A percentile compares a stretch with the other conserved stretches of the same genome.
Conservation (phyloP, 176 grass and related monocot species). For the Dactylis glomerata region DNA sequence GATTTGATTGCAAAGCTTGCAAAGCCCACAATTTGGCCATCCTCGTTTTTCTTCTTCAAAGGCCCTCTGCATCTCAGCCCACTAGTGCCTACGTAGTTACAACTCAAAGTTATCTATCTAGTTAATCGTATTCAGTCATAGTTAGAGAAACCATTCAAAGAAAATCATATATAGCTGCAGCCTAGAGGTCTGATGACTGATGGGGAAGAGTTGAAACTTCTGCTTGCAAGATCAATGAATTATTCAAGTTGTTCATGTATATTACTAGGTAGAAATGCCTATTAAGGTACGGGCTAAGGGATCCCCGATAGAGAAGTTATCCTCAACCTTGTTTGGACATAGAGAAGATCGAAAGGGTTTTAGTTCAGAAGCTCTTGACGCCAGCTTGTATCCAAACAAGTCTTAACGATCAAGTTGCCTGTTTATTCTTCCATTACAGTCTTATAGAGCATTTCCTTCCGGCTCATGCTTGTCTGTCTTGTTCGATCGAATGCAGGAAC, state of each 20-base stretch:
- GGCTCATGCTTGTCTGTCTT: neutral
- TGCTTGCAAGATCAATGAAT: neutral
- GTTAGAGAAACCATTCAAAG: neutral
- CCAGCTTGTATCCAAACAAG: neutral
- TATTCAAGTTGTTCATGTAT: neutral
- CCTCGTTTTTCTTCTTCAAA: neutral
- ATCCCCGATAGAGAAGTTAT: neutral
- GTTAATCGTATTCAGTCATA: neutral
- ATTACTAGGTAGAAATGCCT: neutral
- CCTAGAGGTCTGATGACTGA: neutral
- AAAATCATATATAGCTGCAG: neutral
- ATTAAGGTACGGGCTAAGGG: neutral
- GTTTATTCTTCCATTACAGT: neutral
- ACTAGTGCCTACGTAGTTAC: neutral
- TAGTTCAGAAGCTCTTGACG: neutral
- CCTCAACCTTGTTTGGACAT: neutral
- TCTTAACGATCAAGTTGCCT: neutral
- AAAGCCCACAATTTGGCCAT: no score
- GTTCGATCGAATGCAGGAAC: conserved; percentile 42
- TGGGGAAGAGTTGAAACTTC: neutral
- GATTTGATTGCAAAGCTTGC: no score
- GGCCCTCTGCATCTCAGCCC: neutral
- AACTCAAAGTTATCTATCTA: neutral
- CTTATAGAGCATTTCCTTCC: neutral
- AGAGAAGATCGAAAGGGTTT: neutral